Evolutionary conservation across 805 yeast genomes (phyloP).

Genomic region (Candida michaelii): DNA sequence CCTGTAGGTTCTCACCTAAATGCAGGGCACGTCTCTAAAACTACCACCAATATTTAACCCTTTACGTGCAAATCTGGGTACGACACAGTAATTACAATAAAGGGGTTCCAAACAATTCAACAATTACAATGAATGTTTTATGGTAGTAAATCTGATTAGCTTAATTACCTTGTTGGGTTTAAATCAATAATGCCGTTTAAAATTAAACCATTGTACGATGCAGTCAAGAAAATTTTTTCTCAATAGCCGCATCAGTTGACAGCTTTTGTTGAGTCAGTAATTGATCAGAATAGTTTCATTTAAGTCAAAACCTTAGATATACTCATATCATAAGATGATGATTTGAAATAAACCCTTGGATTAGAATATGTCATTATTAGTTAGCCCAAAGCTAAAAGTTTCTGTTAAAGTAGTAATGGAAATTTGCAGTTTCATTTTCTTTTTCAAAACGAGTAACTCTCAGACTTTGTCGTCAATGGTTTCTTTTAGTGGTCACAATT

Average conservation of each 20-base stretch:
- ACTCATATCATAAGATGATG: neutral
- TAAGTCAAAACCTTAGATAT: too few species aligned
- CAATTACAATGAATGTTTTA: too few species aligned
- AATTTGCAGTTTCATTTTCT: neutral
- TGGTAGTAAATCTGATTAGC: too few species aligned
- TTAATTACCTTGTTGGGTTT: neutral
- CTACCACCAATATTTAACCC: neutral
- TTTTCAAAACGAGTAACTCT: neutral
- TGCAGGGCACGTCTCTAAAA: neutral
- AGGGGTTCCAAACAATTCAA: too few species aligned
- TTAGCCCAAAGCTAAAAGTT: neutral
- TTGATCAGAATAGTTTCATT: too few species aligned
- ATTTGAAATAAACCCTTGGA: neutral
- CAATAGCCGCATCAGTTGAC: neutral
- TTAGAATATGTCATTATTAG: too few species aligned
- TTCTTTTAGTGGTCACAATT: slow-evolving; percentile 1
- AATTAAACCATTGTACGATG: neutral
- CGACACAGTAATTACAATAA: neutral
- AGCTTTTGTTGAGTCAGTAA: too few species aligned
- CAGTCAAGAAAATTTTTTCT: neutral
- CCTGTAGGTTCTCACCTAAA: neutral
- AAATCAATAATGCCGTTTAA: neutral
- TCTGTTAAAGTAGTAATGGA: neutral
- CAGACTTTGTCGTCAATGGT: slow-evolving; percentile 7
- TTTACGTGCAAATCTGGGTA: neutral